These are phyloP conservation scores for Globisporangium canariense DNA, from an alignment of 352 stramenopile species.

Conservation along the genomic window DNA sequence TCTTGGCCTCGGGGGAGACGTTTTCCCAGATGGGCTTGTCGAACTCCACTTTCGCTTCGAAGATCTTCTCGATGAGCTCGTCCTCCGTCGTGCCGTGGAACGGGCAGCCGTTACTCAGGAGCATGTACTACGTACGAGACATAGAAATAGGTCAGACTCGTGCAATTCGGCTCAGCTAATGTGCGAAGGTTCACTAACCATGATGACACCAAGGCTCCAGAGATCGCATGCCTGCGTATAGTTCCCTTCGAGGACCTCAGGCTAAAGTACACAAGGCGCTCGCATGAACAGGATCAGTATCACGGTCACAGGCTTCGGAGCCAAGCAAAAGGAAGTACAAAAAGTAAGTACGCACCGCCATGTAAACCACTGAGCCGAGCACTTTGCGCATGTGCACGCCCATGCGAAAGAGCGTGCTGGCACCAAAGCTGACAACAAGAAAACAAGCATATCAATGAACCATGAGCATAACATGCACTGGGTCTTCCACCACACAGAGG, in stretches of 20 bases:
- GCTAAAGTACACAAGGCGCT: slow-evolving; percentile 18
- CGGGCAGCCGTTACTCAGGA: slow-evolving; percentile 71
- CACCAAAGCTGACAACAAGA: slow-evolving; percentile 49
- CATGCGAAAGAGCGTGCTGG: slow-evolving; percentile 73
- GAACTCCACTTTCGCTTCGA: slow-evolving; percentile 59
- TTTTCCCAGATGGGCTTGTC: slow-evolving; percentile 44
- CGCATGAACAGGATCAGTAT: background rate
- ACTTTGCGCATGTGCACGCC: slow-evolving; percentile 78
- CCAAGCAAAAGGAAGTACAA: background rate
- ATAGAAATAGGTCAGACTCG: background rate
- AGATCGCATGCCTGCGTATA: slow-evolving; percentile 77
- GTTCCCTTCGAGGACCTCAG: slow-evolving; percentile 64
- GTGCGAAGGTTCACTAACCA: slow-evolving; percentile 31
- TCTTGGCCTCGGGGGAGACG: slow-evolving; percentile 62
- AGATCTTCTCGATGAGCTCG: slow-evolving; percentile 72
- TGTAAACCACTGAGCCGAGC: slow-evolving; percentile 79
- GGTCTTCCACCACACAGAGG: too few species aligned
- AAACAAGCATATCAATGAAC: background rate
- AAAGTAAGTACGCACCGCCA: slow-evolving; percentile 49
- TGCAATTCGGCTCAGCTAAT: background rate
- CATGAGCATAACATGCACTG: background rate
- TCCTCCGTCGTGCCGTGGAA: slow-evolving; percentile 71
- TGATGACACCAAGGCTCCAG: slow-evolving; percentile 82
- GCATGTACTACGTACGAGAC: slow-evolving; percentile 56
- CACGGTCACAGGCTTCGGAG: background rate